These are phyloP conservation scores for Metschnikowia drakensbergensis DNA, from an alignment of 805 yeast genomes.

Conservation along the genomic window DNA sequence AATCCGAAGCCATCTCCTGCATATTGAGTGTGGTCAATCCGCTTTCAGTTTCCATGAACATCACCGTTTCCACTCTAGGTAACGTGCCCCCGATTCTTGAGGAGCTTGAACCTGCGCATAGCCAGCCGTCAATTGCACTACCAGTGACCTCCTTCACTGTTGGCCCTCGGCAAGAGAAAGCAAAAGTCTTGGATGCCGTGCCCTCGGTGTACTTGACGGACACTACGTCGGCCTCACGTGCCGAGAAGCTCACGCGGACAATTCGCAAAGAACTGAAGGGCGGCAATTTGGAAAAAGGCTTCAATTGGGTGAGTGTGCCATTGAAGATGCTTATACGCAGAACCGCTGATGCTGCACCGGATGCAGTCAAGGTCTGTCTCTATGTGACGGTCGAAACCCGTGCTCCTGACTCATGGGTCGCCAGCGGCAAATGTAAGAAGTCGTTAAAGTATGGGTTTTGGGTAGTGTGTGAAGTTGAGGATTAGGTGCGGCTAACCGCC, in stretches of 20 bases:
- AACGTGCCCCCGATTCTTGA: constrained; percentile 15
- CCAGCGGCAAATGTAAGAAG: constrained; percentile 10
- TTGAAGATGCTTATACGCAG: constrained; percentile 15
- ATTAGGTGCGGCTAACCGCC: not conserved
- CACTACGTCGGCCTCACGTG: constrained; percentile 26
- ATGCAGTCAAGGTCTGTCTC: constrained; percentile 23
- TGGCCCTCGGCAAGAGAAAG: constrained; percentile 19
- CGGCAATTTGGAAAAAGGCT: constrained; percentile 17
- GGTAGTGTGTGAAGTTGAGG: constrained; percentile 15
- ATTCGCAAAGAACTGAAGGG: constrained; percentile 15
- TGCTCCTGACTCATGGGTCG: constrained; percentile 22
- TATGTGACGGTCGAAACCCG: constrained; percentile 26
- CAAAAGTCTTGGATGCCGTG: constrained; percentile 25
- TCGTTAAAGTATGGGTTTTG: constrained; percentile 27
- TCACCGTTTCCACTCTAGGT: constrained; percentile 25
- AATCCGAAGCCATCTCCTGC: constrained; percentile 10
- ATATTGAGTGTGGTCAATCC: constrained; percentile 34
- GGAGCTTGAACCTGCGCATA: not conserved
- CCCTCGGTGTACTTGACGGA: constrained; percentile 34
- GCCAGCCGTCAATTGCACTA: constrained; percentile 11
- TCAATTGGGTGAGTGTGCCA: constrained; percentile 37
- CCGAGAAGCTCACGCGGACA: constrained; percentile 29
- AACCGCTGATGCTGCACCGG: too few species aligned
- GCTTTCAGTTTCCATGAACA: constrained; percentile 17
- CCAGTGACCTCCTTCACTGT: constrained; percentile 26